A percentile compares a stretch with the other conserved stretches of the same genome.
phyloP scores from a whole-genome alignment of 2,329 filamentous ascomycete species.

The Colletotrichum incanum region DNA sequence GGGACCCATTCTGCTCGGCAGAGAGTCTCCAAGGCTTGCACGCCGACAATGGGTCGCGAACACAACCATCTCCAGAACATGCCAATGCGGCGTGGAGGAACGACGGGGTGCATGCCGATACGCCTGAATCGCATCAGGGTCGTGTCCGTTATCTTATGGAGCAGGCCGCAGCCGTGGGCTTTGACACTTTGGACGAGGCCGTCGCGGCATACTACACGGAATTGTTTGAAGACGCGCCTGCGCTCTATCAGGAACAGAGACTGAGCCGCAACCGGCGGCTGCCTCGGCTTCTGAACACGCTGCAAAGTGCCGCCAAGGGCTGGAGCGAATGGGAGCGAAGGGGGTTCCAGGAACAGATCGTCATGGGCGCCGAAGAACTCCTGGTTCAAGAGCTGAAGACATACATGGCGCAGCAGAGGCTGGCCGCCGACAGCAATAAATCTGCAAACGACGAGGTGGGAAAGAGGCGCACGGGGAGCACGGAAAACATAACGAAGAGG shows the following conservation, averaged over 20 bases:
- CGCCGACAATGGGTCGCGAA: background rate
- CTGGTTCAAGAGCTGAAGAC: conserved; percentile 1
- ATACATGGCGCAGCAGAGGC: background rate
- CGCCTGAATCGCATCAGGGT: background rate
- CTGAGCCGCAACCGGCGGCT: conserved; percentile 6
- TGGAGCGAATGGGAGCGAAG: conserved; percentile 13
- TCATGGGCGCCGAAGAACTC: conserved; percentile 6
- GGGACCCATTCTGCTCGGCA: background rate
- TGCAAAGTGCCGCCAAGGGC: conserved; percentile 10
- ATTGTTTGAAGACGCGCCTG: background rate
- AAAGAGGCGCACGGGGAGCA: background rate
- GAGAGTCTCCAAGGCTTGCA: background rate
- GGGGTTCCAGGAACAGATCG: conserved; percentile 12
- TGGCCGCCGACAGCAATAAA: background rate
- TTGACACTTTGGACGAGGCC: conserved; percentile 8
- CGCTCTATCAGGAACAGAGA: conserved; percentile 8
- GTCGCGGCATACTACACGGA: conserved; percentile 10
- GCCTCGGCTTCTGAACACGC: conserved; percentile 2
- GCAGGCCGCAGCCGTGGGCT: conserved; percentile 1
- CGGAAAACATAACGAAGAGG: background rate
- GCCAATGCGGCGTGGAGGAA: background rate
- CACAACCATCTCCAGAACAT: background rate
- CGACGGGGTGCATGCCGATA: background rate
- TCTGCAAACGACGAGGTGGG: background rate
- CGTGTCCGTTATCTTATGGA: conserved; percentile 3